Evolutionary conservation across 495 filamentous ascomycete species (phyloP).

Genomic region (Daldinia decipiens): DNA sequence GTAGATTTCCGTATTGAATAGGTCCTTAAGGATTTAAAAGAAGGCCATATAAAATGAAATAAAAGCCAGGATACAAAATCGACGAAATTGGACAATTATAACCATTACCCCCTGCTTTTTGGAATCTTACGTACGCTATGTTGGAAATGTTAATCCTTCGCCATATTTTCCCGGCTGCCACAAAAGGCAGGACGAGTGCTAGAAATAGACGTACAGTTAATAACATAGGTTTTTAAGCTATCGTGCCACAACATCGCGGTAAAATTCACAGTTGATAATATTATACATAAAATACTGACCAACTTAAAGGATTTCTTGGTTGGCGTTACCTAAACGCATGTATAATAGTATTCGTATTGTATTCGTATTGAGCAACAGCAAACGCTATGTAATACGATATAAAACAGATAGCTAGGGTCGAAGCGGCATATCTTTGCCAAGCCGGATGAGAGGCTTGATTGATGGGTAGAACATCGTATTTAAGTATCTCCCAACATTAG

Average conservation of each 20-base stretch:
- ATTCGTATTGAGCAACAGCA: not conserved
- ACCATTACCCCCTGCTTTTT: not conserved
- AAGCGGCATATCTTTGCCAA: constrained; percentile 16
- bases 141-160: not conserved
- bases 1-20: not conserved
- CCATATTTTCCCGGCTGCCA: not conserved
- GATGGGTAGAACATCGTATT: constrained; percentile 4
- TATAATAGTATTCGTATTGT: constrained; percentile 1
- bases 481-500: not conserved
- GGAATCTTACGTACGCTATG: constrained; percentile 8
- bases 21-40: not conserved
- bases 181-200: not conserved
- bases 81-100: not conserved
- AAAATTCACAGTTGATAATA: constrained; percentile 1
- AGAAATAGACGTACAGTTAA: not conserved
- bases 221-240: not conserved
- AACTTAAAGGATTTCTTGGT: not conserved
- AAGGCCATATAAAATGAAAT: not conserved
- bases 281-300: not conserved
- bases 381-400: not conserved
- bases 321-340: not conserved
- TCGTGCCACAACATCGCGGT: constrained; percentile 27
- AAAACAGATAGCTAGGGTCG: not conserved
- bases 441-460: constrained; percentile 6
- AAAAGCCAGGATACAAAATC: not conserved